Percentiles rank a stretch among this genome's conserved stretches.
Conservation (phyloP, 208 protist species). For the Leishmania guyanensis region DNA sequence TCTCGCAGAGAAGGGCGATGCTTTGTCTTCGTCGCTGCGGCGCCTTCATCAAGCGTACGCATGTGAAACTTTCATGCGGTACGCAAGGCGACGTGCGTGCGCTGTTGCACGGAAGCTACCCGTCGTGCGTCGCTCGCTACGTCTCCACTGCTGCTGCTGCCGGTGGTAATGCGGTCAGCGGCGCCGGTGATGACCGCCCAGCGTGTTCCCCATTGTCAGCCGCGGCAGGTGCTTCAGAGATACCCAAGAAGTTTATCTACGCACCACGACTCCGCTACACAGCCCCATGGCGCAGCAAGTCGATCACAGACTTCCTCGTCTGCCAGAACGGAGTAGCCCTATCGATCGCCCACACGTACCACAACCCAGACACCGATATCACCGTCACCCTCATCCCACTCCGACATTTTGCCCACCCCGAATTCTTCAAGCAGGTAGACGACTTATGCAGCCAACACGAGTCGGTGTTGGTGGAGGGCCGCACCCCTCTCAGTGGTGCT, state of each 20-base stretch:
- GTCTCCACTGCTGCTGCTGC: background rate
- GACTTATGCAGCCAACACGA: constrained; percentile 77
- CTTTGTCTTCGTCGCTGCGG: background rate
- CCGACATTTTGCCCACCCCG: constrained; percentile 78
- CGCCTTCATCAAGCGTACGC: background rate
- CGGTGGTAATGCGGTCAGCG: background rate
- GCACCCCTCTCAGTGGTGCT: constrained; percentile 56
- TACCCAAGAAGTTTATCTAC: constrained; percentile 33
- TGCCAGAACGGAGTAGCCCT: constrained; percentile 39
- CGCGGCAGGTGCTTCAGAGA: background rate
- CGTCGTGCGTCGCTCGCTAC: background rate
- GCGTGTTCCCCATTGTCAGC: background rate
- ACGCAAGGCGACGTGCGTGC: background rate
- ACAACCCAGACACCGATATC: constrained; percentile 36
- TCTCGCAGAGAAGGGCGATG: background rate
- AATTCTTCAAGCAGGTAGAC: constrained; percentile 86
- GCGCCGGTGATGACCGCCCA: background rate
- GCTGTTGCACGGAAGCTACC: background rate
- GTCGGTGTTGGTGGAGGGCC: constrained; percentile 88
- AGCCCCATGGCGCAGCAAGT: constrained; percentile 59
- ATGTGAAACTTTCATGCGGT: background rate
- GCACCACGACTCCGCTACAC: constrained; percentile 60
- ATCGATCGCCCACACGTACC: constrained; percentile 75
- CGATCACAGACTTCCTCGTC: constrained; percentile 57
- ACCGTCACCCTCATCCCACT: constrained; percentile 82